These are phyloP conservation scores for Hanseniaspora thailandica DNA, from an alignment of 805 yeast species.

Conservation along the genomic window DNA sequence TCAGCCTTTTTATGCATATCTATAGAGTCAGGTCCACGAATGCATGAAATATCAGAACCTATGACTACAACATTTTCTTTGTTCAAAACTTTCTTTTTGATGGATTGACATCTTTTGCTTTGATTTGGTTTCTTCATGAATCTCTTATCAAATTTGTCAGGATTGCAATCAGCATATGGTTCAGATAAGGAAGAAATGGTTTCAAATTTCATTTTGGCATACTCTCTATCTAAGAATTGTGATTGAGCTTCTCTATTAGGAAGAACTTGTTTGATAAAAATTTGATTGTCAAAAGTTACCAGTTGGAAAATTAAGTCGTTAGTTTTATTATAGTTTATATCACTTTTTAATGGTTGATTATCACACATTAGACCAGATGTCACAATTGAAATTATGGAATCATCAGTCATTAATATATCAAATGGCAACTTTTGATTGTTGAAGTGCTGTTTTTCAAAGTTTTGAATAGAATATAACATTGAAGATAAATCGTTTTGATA, in stretches of 20 bases:
- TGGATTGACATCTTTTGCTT: conserved; percentile 3
- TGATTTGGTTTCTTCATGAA: conserved; percentile 43
- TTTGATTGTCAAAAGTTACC: conserved; percentile 61
- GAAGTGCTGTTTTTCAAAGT: conserved; percentile 39
- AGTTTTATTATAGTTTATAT: conserved; percentile 43
- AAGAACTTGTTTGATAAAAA: conserved; percentile 43
- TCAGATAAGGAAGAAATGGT: conserved; percentile 57
- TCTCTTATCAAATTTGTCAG: conserved; percentile 60
- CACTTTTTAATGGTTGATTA: conserved; percentile 19
- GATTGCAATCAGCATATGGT: conserved; percentile 60
- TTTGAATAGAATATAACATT: conserved; percentile 42
- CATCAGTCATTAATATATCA: conserved; percentile 6
- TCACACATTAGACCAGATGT: conserved; percentile 9
- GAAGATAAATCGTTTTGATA: conserved; percentile 42
- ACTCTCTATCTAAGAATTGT: conserved; percentile 24
- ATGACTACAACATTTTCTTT: conserved; percentile 1
- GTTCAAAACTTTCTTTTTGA: background rate
- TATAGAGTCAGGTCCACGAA: conserved; percentile 8
- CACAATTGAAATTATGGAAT: conserved; percentile 44
- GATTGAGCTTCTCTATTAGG: background rate
- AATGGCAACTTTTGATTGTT: conserved; percentile 32
- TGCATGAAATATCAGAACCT: background rate
- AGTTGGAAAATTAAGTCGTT: conserved; percentile 46
- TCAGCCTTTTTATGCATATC: background rate
- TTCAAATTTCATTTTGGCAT: conserved; percentile 55